Evolutionary conservation across 2,329 filamentous ascomycete species (phyloP).

Genomic region (Drechmeria coniospora): DNA sequence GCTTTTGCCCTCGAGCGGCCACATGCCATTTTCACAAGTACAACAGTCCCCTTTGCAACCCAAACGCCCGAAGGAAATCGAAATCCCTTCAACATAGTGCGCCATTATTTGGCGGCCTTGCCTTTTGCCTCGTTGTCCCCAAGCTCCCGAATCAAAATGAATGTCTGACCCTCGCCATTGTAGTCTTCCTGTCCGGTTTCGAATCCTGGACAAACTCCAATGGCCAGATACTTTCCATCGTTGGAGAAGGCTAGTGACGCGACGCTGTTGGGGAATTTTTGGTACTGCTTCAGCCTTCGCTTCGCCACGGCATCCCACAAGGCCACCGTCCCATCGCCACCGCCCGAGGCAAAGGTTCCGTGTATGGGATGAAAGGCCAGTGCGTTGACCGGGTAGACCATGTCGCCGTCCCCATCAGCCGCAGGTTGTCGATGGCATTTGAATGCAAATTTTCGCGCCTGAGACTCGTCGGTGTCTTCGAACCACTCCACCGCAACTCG

Average conservation of each 20-base stretch:
- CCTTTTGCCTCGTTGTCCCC: conserved; percentile 78
- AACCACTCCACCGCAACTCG: conserved; percentile 97
- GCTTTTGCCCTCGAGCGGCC: conserved; percentile 5
- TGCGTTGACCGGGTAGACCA: conserved; percentile 85
- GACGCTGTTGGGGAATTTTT: conserved; percentile 66
- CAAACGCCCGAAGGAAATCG: conserved; percentile 16
- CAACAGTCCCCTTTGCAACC: conserved; percentile 11
- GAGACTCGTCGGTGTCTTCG: conserved; percentile 71
- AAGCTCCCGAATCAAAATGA: conserved; percentile 69
- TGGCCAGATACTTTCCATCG: conserved; percentile 63
- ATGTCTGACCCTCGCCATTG: conserved; percentile 53
- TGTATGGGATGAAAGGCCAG: conserved; percentile 72
- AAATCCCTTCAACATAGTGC: conserved; percentile 4
- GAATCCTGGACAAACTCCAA: conserved; percentile 74
- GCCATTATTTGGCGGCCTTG: conserved; percentile 52
- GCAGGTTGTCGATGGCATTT: conserved; percentile 83
- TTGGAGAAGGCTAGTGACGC: conserved; percentile 62
- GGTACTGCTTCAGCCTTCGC: conserved; percentile 77
- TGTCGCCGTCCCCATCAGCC: conserved; percentile 49
- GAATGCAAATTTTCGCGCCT: conserved; percentile 93
- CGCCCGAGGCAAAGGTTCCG: conserved; percentile 78
- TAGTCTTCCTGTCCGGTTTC: conserved; percentile 77
- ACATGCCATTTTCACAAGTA: conserved; percentile 2
- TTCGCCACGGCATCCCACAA: conserved; percentile 88
- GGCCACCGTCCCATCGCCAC: conserved; percentile 81